These are phyloP conservation scores for Xylogone sp. DNA, from an alignment of 2,329 filamentous ascomycete genomes.

Conservation along the genomic window DNA sequence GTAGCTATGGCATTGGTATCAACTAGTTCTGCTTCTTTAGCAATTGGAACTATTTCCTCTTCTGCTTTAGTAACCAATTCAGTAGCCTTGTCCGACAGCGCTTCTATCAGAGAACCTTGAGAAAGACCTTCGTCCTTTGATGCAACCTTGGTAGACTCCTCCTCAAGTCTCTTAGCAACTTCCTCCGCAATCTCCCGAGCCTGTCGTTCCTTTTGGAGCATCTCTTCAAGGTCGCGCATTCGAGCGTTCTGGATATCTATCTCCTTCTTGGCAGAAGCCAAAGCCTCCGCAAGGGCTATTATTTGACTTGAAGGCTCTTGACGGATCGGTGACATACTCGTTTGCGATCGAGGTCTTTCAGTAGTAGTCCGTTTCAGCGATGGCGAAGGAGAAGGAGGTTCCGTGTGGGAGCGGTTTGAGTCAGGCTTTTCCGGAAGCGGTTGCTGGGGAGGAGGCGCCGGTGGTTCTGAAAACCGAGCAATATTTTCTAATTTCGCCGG, in stretches of 20 bases:
- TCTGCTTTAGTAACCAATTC: slow-evolving; percentile 24
- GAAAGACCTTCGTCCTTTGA: slow-evolving; percentile 34
- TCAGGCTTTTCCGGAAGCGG: slow-evolving; percentile 93
- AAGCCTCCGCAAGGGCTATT: slow-evolving; percentile 75
- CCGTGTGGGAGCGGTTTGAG: slow-evolving; percentile 44
- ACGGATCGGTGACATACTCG: slow-evolving; percentile 40
- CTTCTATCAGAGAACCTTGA: slow-evolving; percentile 38
- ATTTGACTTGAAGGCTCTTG: slow-evolving; percentile 67
- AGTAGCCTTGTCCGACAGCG: slow-evolving; percentile 40
- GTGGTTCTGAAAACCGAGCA: slow-evolving; percentile 85
- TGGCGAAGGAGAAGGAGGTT: slow-evolving; percentile 51
- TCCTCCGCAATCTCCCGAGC: slow-evolving; percentile 85
- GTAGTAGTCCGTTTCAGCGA: slow-evolving; percentile 73
- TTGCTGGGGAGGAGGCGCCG: slow-evolving; percentile 88
- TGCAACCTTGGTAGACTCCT: slow-evolving; percentile 46
- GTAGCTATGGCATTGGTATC: slow-evolving; percentile 29
- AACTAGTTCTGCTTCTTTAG: slow-evolving; percentile 17
- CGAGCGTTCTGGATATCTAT: slow-evolving; percentile 77
- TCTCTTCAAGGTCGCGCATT: slow-evolving; percentile 75
- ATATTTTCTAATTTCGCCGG: slow-evolving; percentile 67
- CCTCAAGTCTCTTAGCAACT: slow-evolving; percentile 66
- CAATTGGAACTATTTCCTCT: slow-evolving; percentile 27
- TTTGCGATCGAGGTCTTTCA: slow-evolving; percentile 64
- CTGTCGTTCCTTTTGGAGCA: slow-evolving; percentile 73
- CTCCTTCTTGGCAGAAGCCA: slow-evolving; percentile 81